phyloP scores from a whole-genome alignment of 768 basidiomycete genomes.

The Termitomyces sp. region DNA sequence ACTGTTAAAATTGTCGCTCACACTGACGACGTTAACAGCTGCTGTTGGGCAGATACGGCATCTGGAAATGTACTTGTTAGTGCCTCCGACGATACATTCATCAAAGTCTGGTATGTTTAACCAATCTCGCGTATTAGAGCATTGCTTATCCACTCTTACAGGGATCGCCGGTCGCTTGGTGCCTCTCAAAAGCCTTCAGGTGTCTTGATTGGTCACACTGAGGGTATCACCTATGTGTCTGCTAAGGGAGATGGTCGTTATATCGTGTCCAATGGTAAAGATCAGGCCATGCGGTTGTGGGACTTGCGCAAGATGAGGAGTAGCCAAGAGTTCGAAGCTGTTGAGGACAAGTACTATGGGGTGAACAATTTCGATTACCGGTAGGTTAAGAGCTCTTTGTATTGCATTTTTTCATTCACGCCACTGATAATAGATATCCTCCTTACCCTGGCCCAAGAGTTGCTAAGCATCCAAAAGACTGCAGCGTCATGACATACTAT shows the following conservation, averaged over 20 bases:
- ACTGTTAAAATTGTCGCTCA: conserved; percentile 89
- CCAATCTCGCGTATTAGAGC: conserved; percentile 36
- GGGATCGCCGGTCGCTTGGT: conserved; percentile 56
- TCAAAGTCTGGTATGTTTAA: conserved; percentile 85
- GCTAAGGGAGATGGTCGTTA: conserved; percentile 97
- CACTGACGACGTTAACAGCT: conserved; percentile 87
- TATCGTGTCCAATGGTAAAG: conserved; percentile 93
- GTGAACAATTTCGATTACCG: conserved; percentile 75
- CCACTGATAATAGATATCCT: conserved; percentile 44
- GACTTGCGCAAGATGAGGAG: conserved; percentile 91
- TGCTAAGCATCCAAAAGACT: conserved; percentile 78
- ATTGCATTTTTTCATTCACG: neutral
- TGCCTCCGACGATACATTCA: conserved; percentile 89
- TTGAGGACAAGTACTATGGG: conserved; percentile 50
- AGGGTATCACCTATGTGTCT: conserved; percentile 92
- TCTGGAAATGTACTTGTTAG: conserved; percentile 95
- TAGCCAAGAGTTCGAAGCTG: conserved; percentile 61
- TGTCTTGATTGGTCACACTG: conserved; percentile 91
- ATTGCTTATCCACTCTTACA: conserved; percentile 19
- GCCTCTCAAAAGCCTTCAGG: conserved; percentile 78
- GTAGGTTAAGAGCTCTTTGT: conserved; percentile 33
- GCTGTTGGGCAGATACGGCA: conserved; percentile 91
- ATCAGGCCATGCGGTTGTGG: conserved; percentile 89
- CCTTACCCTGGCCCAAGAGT: conserved; percentile 61
- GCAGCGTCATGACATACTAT: conserved; percentile 93